These are phyloP conservation scores for Nannochloris sp. DNA, from an alignment of 139 green algal species.

Conservation along the genomic window DNA sequence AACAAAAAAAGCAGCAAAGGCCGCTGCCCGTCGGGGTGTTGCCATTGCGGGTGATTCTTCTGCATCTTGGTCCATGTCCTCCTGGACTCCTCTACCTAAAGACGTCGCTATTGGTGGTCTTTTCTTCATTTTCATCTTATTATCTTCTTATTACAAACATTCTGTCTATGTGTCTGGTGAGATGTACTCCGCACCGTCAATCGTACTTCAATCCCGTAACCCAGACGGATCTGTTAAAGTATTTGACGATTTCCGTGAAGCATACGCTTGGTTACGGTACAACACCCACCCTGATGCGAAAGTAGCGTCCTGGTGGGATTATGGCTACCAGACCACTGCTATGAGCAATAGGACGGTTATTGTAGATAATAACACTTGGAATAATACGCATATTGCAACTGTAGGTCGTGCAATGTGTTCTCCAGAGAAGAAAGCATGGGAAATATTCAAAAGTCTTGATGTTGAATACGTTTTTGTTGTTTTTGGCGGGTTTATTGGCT, in stretches of 20 bases:
- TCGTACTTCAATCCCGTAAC: conserved; percentile 72
- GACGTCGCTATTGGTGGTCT: conserved; percentile 33
- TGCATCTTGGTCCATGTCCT: background rate
- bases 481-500: conserved; percentile 83
- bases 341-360: conserved; percentile 89
- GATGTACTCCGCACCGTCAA: conserved; percentile 90
- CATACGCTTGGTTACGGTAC: conserved; percentile 73
- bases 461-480: conserved; percentile 95
- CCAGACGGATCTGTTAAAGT: conserved; percentile 22
- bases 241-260: conserved; percentile 91
- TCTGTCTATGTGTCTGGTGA: conserved; percentile 72
- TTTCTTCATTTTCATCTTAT: background rate
- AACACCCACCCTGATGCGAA: conserved; percentile 80
- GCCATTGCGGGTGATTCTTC: background rate
- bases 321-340: conserved; percentile 91
- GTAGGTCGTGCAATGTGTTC: conserved; percentile 77
- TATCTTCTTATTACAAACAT: conserved; percentile 63
- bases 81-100: conserved; percentile 21
- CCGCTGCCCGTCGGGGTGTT: too few relatives aligned
- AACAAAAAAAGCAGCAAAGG: too few relatives aligned
- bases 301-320: conserved; percentile 80
- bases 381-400: conserved; percentile 93
- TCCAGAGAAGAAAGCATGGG: conserved; percentile 67
- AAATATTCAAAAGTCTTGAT: conserved; percentile 74
- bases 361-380: conserved; percentile 97